Conservation (phyloP, 345 rosid species). For the Citropsis articulata region DNA sequence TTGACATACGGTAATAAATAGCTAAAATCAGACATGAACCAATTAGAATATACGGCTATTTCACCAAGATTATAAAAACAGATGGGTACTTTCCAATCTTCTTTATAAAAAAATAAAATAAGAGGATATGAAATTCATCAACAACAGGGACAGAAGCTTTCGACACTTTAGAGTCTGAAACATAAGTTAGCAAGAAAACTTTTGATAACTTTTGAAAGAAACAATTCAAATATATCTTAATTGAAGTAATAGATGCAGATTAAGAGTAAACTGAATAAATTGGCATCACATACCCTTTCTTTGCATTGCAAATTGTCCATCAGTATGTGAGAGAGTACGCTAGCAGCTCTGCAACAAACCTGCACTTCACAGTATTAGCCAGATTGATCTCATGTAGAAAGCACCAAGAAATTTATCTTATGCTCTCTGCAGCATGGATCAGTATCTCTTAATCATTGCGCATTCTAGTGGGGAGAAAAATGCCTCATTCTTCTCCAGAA, state of each 20-base stretch:
- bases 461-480: background rate
- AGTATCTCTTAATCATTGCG: constrained; percentile 4
- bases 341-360: constrained; percentile 97
- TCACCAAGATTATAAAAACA: background rate
- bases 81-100: background rate
- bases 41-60: background rate
- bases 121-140: background rate
- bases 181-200: background rate
- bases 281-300: constrained; percentile 64
- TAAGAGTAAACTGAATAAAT: background rate
- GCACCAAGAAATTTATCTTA: constrained; percentile 13
- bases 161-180: background rate
- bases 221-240: background rate
- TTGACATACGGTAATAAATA: background rate
- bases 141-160: background rate
- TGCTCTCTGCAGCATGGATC: constrained; percentile 1
- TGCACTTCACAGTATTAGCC: constrained; percentile 43
- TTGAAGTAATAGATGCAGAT: background rate
- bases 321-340: constrained; percentile 83
- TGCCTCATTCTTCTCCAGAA: background rate
- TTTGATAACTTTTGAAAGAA: background rate
- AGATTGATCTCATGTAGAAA: constrained; percentile 11
- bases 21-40: background rate
- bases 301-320: constrained; percentile 78
- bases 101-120: background rate